phyloP scores from a whole-genome alignment of 192 early-diverging fungal species.

The Coemansia guatemalensis region DNA sequence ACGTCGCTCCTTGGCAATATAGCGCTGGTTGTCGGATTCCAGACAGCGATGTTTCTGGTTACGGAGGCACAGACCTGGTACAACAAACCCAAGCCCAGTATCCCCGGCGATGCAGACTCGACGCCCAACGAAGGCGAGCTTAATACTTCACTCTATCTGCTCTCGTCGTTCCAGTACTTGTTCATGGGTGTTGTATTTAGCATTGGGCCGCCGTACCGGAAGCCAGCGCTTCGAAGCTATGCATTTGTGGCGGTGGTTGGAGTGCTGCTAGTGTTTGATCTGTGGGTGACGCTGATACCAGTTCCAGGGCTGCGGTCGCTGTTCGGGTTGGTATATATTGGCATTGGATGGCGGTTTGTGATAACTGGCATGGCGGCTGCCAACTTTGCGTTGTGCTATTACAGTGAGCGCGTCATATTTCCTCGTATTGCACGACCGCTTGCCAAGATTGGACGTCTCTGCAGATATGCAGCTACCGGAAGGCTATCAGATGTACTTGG shows the following conservation, averaged over 20 bases:
- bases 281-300: slow-evolving; percentile 42
- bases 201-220: slow-evolving; percentile 92
- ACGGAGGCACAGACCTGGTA: slow-evolving; percentile 81
- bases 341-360: slow-evolving; percentile 34
- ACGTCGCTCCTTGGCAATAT: slow-evolving; percentile 86
- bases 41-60: slow-evolving; percentile 68
- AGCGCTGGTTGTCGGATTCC: slow-evolving; percentile 76
- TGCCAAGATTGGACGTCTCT: slow-evolving; percentile 16
- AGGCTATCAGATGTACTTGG: background rate
- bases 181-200: slow-evolving; percentile 86
- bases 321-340: slow-evolving; percentile 21
- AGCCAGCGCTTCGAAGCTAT: slow-evolving; percentile 73
- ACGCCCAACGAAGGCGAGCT: slow-evolving; percentile 64
- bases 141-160: slow-evolving; percentile 83
- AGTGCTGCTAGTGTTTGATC: slow-evolving; percentile 31
- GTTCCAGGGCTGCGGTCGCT: slow-evolving; percentile 31
- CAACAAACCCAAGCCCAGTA: slow-evolving; percentile 28
- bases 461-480: background rate
- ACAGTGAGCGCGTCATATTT: slow-evolving; percentile 40
- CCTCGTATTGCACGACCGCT: slow-evolving; percentile 29
- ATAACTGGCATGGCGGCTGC: slow-evolving; percentile 39
- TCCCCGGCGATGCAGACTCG: slow-evolving; percentile 57
- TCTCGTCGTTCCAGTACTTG: slow-evolving; percentile 92
- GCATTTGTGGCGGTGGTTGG: slow-evolving; percentile 22
- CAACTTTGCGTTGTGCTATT: slow-evolving; percentile 38